Conservation (phyloP, 148 eudicot species). For the Rhododendron griersonianum region DNA sequence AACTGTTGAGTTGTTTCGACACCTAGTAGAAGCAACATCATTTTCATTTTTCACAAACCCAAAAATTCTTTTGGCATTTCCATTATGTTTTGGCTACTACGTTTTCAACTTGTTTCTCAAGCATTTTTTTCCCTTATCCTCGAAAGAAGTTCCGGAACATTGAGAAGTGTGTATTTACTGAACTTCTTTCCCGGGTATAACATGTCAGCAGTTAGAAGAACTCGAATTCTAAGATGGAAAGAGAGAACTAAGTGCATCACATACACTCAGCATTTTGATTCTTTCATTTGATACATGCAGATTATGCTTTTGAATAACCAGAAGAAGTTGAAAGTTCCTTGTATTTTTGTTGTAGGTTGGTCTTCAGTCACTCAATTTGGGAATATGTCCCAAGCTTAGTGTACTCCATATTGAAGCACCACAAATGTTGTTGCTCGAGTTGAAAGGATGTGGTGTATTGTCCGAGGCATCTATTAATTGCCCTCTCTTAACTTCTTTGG, state of each 20-base stretch:
- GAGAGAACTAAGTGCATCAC: not conserved
- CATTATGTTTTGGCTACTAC: not conserved
- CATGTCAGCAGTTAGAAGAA: not conserved
- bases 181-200: not conserved
- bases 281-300: not conserved
- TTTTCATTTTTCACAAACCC: not conserved
- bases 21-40: not conserved
- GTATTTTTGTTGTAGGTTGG: slow-evolving; percentile 57
- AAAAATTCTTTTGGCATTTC: not conserved
- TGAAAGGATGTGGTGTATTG: slow-evolving; percentile 96
- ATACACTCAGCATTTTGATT: not conserved
- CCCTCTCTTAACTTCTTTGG: slow-evolving; percentile 79
- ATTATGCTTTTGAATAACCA: not conserved
- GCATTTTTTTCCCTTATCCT: not conserved
- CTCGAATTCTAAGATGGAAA: not conserved
- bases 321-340: slow-evolving; percentile 4
- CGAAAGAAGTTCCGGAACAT: not conserved
- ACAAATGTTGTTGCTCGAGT: slow-evolving; percentile 72
- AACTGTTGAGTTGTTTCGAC: not conserved
- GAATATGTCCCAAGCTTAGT: slow-evolving; percentile 88
- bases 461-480: slow-evolving; percentile 81
- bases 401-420: slow-evolving; percentile 73
- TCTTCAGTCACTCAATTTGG: slow-evolving; percentile 82
- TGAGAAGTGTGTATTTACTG: not conserved
- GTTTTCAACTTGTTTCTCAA: not conserved